Base-by-base conservation (phyloP, 768 basidiomycete species). In the Porphyrellus cyaneotinctus region DNA sequence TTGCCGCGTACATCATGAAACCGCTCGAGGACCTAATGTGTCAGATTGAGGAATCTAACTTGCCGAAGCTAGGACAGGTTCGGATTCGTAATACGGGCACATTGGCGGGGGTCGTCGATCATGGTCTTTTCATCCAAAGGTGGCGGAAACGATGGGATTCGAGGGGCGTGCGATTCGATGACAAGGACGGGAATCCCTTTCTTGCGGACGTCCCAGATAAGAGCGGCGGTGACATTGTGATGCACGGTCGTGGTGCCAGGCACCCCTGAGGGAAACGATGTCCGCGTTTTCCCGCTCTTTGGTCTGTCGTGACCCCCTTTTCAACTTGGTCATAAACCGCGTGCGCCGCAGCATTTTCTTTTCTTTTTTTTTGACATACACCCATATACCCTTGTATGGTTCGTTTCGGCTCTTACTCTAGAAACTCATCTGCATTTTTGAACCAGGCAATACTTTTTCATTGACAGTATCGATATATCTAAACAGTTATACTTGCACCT, bases 21-120 rank as follows among this genome's bases (percentile, higher is more conserved):
- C 75, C 75, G 7, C 64, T 78, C 18, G 74, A 75, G 24, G 64
- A 60, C n/a, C 50, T 76, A 13, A 63, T 78, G 57, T 62, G 64
- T 38, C 64, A 69, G 39, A 66, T 77, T 22, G 73, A 76, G 46
- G 54, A 45, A 54, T 70, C 74, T 31, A 38, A 64, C 28, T 51
- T 74, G 20, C 72, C 75, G 10, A 51, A 58, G 26, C 56, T 78
- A 23, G 51, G 47, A 7, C 74, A 75, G 22, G 49, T 78, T 32
- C 69, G 73, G 18, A 64, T 78, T n/a, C 63, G 72, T 48, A 74
- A 78, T 48, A 64, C 65, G 9, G 76, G 76, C 0, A 68, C 70
- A 1, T 67, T 75, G 69, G 66, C 66, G 6, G 54, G 62, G 38
- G 57, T 74, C 23, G 63, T 63, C 15, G 57, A 69, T 20, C 61